phyloP scores from a whole-genome alignment of 1,284 basidiomycete genomes.

The Golubevia sp. region DNA sequence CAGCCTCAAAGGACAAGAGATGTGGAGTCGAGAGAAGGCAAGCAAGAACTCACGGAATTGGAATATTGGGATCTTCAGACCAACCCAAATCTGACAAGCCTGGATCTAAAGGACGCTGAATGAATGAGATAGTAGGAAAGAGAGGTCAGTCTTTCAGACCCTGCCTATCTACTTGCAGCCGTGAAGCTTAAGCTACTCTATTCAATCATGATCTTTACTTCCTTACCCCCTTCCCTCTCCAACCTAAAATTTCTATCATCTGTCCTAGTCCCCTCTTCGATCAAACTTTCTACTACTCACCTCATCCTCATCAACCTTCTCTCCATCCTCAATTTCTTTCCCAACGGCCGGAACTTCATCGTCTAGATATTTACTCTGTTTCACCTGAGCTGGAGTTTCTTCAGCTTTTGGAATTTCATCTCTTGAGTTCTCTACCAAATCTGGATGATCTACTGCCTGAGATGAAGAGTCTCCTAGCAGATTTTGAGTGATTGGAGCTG shows the following conservation, averaged over 20 bases:
- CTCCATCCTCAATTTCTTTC: neutral
- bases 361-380: neutral
- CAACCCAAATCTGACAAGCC: slow-evolving; percentile 42
- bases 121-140: too few species aligned
- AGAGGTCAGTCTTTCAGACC: too few species aligned
- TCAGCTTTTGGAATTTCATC: neutral
- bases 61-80: slow-evolving; percentile 36
- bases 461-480: neutral
- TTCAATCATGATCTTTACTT: too few species aligned
- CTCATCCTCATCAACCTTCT: neutral
- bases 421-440: neutral
- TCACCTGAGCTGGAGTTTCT: neutral
- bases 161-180: too few species aligned
- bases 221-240: too few species aligned
- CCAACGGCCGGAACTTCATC: neutral
- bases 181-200: too few species aligned
- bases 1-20: too few species aligned
- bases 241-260: neutral
- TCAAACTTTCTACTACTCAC: neutral
- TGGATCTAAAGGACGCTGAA: slow-evolving; percentile 30
- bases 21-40: too few species aligned
- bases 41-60: too few species aligned
- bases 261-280: neutral
- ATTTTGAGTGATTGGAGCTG: neutral
- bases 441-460: neutral